Conservation (phyloP, 2,329 filamentous ascomycete genomes). For the Didymella glomerata region DNA sequence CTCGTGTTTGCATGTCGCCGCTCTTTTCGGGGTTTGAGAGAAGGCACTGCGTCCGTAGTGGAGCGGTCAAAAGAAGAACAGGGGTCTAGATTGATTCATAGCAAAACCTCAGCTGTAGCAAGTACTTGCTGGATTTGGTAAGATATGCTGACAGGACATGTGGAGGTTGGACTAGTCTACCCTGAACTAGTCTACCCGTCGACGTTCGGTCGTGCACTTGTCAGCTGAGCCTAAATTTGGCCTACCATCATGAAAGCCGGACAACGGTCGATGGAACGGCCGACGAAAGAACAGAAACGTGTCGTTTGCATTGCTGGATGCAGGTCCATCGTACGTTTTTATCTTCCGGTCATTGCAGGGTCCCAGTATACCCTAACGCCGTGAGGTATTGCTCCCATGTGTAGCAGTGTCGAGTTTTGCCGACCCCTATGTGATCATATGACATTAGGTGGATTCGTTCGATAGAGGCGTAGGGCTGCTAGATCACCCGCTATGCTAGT, state of each 20-base stretch:
- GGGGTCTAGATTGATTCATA: neutral
- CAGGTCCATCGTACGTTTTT: neutral
- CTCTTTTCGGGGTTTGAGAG: neutral
- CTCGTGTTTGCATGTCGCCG: neutral
- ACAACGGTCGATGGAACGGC: neutral
- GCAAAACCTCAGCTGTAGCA: neutral
- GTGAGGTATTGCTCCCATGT: neutral
- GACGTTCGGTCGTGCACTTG: neutral
- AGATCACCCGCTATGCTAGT: neutral
- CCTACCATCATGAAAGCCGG: conserved; percentile 38
- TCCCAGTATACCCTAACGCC: no score
- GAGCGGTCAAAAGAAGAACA: neutral
- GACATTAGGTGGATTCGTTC: neutral
- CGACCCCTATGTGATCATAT: neutral
- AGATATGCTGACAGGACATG: neutral
- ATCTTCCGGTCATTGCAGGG: neutral
- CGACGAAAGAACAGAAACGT: neutral
- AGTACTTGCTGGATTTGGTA: neutral
- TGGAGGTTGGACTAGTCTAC: no score
- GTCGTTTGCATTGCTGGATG: neutral
- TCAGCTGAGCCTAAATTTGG: conserved; percentile 6
- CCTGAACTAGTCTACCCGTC: neutral
- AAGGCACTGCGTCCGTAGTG: neutral
- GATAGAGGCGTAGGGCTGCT: neutral
- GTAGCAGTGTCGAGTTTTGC: neutral